Percentiles rank a stretch among this genome's conserved stretches.
phyloP scores from a whole-genome alignment of 768 basidiomycete species.

The Macrocybe gigantea region DNA sequence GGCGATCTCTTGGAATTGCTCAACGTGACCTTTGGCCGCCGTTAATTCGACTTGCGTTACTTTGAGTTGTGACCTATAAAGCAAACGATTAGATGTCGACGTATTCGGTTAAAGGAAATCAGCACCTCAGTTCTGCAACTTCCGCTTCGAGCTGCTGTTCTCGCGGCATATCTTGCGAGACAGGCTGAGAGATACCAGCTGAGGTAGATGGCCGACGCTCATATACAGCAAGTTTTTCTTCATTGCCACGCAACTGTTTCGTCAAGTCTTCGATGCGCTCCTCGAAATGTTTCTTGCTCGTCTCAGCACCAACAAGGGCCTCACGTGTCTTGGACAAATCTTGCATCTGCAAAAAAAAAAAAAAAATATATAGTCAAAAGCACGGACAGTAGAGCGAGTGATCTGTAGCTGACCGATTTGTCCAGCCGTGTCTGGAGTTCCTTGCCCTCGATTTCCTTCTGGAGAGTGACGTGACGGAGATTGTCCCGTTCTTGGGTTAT shows the following conservation, averaged over 20 bases:
- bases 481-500: slow-evolving; percentile 71
- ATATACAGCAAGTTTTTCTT: slow-evolving; percentile 84
- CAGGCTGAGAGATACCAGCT: slow-evolving; percentile 22
- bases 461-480: slow-evolving; percentile 65
- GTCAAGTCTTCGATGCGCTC: slow-evolving; percentile 59
- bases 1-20: slow-evolving; percentile 85
- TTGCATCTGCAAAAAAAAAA: slow-evolving; percentile 36
- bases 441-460: slow-evolving; percentile 76
- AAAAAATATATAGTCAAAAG: slow-evolving; percentile 9
- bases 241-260: slow-evolving; percentile 64
- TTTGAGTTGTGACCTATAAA: slow-evolving; percentile 62
- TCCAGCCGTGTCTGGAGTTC: slow-evolving; percentile 72
- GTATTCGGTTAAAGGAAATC: slow-evolving; percentile 1
- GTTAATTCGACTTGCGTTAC: slow-evolving; percentile 73
- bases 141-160: slow-evolving; percentile 83
- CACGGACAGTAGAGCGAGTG: not conserved
- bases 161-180: slow-evolving; percentile 43
- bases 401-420: slow-evolving; percentile 45
- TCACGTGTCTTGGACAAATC: slow-evolving; percentile 69
- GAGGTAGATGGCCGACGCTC: slow-evolving; percentile 53
- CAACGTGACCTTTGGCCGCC: slow-evolving; percentile 62
- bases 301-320: slow-evolving; percentile 64
- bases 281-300: slow-evolving; percentile 74
- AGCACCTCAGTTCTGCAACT: slow-evolving; percentile 79
- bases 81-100: not conserved